Evolutionary conservation across 805 yeast genomes (phyloP).

Genomic region (Suhomyces pyralidae): DNA sequence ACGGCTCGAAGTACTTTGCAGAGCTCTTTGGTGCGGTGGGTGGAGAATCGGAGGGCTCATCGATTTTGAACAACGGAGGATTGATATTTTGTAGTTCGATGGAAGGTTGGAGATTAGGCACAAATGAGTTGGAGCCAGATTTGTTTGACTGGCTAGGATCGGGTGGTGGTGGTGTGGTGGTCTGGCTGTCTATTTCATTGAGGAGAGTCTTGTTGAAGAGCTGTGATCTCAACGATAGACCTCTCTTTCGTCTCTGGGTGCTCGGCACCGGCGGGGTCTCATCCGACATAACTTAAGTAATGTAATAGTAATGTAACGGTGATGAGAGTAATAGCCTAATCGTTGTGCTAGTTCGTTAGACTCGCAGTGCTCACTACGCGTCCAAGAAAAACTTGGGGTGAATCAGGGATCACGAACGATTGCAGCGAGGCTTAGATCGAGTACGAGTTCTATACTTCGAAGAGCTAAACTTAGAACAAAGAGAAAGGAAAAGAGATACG

Average conservation of each 20-base stretch:
- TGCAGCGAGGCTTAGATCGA: not conserved
- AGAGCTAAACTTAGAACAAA: not conserved
- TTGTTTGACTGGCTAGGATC: too few species aligned
- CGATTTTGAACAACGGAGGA: slow-evolving; percentile 23
- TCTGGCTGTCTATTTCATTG: not conserved
- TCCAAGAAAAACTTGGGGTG: not conserved
- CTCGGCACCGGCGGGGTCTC: not conserved
- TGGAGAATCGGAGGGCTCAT: slow-evolving; percentile 5
- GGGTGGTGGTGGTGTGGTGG: not conserved
- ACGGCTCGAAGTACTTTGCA: slow-evolving; percentile 8
- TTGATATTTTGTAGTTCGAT: slow-evolving; percentile 7
- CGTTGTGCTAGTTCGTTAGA: too few species aligned
- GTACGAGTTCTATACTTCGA: not conserved
- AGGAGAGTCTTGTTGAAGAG: slow-evolving; percentile 46
- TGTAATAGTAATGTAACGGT: too few species aligned
- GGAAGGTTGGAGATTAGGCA: slow-evolving; percentile 8
- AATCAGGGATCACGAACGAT: not conserved
- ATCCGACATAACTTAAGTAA: not conserved
- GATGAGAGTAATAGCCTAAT: too few species aligned
- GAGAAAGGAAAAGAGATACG: not conserved
- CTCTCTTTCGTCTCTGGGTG: slow-evolving; percentile 48
- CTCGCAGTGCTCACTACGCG: not conserved
- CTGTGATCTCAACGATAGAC: slow-evolving; percentile 66
- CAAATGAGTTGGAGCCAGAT: not conserved
- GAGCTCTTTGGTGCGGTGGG: not conserved